Conservation (phyloP, 768 basidiomycete species). For the Hebeloma cylindrosporum region DNA sequence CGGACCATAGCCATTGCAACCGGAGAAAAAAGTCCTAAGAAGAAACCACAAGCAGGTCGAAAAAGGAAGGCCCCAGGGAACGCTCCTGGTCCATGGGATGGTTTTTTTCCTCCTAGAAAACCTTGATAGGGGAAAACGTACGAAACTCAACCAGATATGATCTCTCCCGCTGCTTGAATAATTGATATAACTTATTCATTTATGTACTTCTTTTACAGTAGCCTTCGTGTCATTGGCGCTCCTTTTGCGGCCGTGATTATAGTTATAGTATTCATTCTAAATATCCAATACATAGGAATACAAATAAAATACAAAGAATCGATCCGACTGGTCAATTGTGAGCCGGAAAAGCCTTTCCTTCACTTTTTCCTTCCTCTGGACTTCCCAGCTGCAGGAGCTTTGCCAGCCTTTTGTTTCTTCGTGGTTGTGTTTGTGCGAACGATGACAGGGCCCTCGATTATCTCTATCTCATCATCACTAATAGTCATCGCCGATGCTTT, state of each 20-base stretch:
- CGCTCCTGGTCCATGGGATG: constrained; percentile 41
- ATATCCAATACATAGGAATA: background rate
- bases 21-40: constrained; percentile 48
- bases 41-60: constrained; percentile 19
- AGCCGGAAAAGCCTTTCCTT: background rate
- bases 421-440: constrained; percentile 17
- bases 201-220: constrained; percentile 6
- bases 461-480: constrained; percentile 58
- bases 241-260: too few relatives aligned
- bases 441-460: constrained; percentile 45
- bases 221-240: too few relatives aligned
- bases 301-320: constrained; percentile 2
- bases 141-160: too few relatives aligned
- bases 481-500: constrained; percentile 48
- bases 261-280: constrained; percentile 4
- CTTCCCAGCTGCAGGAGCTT: constrained; percentile 33
- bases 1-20: constrained; percentile 46
- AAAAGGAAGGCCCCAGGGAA: constrained; percentile 20
- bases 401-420: constrained; percentile 35
- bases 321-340: too few relatives aligned
- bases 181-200: background rate
- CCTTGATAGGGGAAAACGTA: constrained; percentile 15
- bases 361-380: constrained; percentile 45
- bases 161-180: too few relatives aligned
- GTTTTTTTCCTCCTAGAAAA: constrained; percentile 39